Conservation (phyloP, 2,329 filamentous ascomycete species). For the Sporothrix humicola region DNA sequence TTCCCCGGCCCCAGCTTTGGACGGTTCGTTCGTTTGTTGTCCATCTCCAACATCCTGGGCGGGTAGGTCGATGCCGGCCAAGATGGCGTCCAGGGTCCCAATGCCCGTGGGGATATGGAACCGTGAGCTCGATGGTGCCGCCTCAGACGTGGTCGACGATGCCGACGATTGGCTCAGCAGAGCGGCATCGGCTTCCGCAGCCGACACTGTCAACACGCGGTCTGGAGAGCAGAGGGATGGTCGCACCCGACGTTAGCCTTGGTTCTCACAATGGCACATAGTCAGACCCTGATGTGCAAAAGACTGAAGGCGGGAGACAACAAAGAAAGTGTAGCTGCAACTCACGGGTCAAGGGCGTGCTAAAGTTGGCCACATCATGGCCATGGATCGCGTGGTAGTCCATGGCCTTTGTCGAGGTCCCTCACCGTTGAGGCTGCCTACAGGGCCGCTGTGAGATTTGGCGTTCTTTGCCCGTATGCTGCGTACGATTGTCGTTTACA, state of each 20-base stretch:
- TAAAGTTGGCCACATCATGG: slow-evolving; percentile 66
- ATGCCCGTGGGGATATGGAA: slow-evolving; percentile 62
- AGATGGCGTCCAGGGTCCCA: slow-evolving; percentile 55
- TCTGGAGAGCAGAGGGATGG: slow-evolving; percentile 54
- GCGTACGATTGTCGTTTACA: not conserved
- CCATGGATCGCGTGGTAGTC: slow-evolving; percentile 66
- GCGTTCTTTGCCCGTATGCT: not conserved
- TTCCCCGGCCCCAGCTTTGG: not conserved
- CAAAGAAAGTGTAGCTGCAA: slow-evolving; percentile 36
- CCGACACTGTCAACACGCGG: slow-evolving; percentile 76
- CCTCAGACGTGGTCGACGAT: slow-evolving; percentile 27
- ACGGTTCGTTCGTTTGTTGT: not conserved
- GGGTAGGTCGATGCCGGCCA: slow-evolving; percentile 45
- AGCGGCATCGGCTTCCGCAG: slow-evolving; percentile 65
- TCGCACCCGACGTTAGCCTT: slow-evolving; percentile 21
- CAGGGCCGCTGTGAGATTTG: not conserved
- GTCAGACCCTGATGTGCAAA: not conserved
- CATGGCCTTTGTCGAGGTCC: slow-evolving; percentile 48
- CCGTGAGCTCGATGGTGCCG: not conserved
- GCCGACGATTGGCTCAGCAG: slow-evolving; percentile 33
- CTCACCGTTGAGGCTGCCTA: not conserved
- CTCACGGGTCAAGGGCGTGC: slow-evolving; percentile 59
- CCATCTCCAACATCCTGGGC: slow-evolving; percentile 20
- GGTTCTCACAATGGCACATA: not conserved
- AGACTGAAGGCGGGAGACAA: not conserved